These are phyloP conservation scores for Exophiala oligosperma DNA, from an alignment of 2,329 filamentous ascomycete genomes.

Conservation along the genomic window DNA sequence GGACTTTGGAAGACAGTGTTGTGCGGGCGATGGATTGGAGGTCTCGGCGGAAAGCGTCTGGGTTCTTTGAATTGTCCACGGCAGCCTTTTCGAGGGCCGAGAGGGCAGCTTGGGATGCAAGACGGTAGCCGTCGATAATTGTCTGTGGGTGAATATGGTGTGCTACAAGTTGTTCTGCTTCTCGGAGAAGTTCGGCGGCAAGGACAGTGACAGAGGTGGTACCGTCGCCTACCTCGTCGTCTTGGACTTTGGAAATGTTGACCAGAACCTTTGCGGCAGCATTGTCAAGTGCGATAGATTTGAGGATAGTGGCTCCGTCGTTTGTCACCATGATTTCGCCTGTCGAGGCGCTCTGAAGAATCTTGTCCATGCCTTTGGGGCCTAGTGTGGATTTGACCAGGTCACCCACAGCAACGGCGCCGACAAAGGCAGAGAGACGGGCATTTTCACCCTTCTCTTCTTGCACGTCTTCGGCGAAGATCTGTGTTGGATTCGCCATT, in stretches of 20 bases:
- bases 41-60: constrained; percentile 83
- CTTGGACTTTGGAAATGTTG: constrained; percentile 99
- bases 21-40: constrained; percentile 88
- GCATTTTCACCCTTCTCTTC: constrained; percentile 99
- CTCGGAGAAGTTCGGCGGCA: constrained; percentile 89
- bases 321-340: constrained; percentile 98
- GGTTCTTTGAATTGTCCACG: constrained; percentile 84
- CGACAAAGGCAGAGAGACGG: constrained; percentile 95
- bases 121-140: constrained; percentile 98
- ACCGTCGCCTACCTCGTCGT: constrained; percentile 97
- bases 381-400: constrained; percentile 96
- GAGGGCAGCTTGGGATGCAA: constrained; percentile 88
- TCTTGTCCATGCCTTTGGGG: constrained; percentile 99
- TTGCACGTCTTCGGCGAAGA: constrained; percentile 94
- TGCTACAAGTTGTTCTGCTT: constrained; percentile 95
- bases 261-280: constrained; percentile 97
- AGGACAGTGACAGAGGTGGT: constrained; percentile 97
- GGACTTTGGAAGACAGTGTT: constrained; percentile 94
- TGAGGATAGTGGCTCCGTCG: constrained; percentile 96
- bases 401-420: constrained; percentile 95
- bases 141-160: constrained; percentile 99
- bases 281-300: constrained; percentile 97
- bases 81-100: constrained; percentile 79
- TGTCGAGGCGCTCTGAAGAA: constrained; percentile 91
- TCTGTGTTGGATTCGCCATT: constrained; percentile 77